A percentile compares a stretch with the other conserved stretches of the same genome.
phyloP scores from a whole-genome alignment of 1,139 yeast species.

The Geotrichum fermentans region DNA sequence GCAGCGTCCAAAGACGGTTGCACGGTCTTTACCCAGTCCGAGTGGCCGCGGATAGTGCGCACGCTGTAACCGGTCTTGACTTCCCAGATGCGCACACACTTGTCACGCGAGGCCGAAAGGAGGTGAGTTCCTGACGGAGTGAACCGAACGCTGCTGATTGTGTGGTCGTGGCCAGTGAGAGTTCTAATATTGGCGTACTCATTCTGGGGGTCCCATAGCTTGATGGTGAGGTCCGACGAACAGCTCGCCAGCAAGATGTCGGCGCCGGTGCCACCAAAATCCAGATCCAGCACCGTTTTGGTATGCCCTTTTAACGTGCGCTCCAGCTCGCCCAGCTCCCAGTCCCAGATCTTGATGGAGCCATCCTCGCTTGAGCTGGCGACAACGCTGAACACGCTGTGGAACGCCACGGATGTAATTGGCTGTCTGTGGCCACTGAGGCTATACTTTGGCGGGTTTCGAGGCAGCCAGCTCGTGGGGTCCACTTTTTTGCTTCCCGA shows the following conservation, averaged over 20 bases:
- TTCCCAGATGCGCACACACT: constrained; percentile 73
- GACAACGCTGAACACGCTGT: constrained; percentile 63
- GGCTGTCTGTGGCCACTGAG: constrained; percentile 57
- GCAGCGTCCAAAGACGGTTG: constrained; percentile 51
- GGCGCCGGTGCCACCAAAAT: constrained; percentile 38
- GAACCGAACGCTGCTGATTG: constrained; percentile 64
- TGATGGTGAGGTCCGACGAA: constrained; percentile 68
- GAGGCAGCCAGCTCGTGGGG: constrained; percentile 63
- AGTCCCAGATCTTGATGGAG: constrained; percentile 67
- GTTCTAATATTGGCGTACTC: constrained; percentile 57
- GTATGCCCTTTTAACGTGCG: constrained; percentile 72
- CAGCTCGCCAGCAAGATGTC: constrained; percentile 50
- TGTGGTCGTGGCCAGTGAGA: constrained; percentile 85
- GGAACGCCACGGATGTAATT: constrained; percentile 62
- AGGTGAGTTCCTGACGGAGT: constrained; percentile 45
- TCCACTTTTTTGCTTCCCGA: constrained; percentile 34
- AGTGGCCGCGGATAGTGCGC: constrained; percentile 67
- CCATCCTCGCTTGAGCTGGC: constrained; percentile 76
- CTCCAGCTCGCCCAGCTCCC: constrained; percentile 65
- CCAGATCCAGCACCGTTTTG: constrained; percentile 59
- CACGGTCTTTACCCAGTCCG: constrained; percentile 81
- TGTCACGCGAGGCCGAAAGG: constrained; percentile 75
- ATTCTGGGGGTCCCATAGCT: constrained; percentile 59
- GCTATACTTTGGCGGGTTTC: constrained; percentile 43
- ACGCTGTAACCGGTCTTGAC: constrained; percentile 61